Base-by-base conservation (phyloP, 2,329 filamentous ascomycete genomes). In the Ilyonectria mors-panacis region DNA sequence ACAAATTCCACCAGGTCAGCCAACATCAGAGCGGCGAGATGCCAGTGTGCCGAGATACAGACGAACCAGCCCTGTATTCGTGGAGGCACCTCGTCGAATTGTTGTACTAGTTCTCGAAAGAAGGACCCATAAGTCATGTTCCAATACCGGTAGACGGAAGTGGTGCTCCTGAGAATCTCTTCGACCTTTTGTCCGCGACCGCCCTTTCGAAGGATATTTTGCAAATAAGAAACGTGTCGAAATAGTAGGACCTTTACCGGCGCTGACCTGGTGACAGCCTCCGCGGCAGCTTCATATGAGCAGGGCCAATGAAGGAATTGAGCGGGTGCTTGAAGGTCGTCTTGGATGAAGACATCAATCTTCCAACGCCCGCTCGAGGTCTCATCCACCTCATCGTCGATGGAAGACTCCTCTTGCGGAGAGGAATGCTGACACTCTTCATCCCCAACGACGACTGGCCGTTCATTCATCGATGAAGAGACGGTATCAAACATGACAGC, bases 61-160 rank as follows among this genome's bases (percentile, higher is more conserved):
- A 88, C 81, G 65, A 88, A 89, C 88, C 88, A 90, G 23, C 87
- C 86, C 70, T 88, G 87, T 3, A 89, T 83, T 6, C 85, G 85
- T 1, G 82, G 70, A 1, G 87, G 86, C 1, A 90, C 81, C 1
- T 77, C 72, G 30, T 83, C 78, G 59, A 88, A 87, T 68, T 86
- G 75, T 4, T 79, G 77, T 8, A 88, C 77, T 12, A 87, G 83
- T 63, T 87, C 85, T 12, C 79, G 74, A 66, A 88, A 85, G 66
- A 89, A 87, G 0, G 80, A 80, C 1, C 83, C 83, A 68, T 89
- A 88, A 0, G 83, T 81, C 42, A 74, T 73, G 64, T 86, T 85
- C 87, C 88, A 89, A 74, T 89, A 84, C 23, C 84, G 80, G 71
- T 87, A 87, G 13, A 89, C 82, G 1, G 81, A 76, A 30, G 86